Evolutionary conservation across 805 yeast genomes (phyloP), one percentile per base, ranked within the genome.

Genomic region (Schwanniomyces occidentalis): DNA sequence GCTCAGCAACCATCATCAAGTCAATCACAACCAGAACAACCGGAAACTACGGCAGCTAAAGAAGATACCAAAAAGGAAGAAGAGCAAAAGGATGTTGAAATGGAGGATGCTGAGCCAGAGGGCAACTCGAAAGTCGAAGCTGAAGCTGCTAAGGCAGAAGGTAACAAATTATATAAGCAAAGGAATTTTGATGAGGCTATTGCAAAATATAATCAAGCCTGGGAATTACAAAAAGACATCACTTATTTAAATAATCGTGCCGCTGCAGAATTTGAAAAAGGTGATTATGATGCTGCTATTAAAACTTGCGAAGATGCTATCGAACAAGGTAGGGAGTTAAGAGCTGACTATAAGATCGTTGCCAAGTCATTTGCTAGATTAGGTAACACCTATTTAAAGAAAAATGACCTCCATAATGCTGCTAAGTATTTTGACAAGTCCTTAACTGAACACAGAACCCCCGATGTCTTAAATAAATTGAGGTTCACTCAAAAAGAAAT

Each of bases 241-340:
- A 91, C 98, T 1, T 93, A 85, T 59, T 74, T 93, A 59, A 93
- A 95, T 72, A 93, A 93, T 73, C 80, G 95, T 54, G 93, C 99
- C 24, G 98, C 99, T 38, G 99, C 99, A 21, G 96, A 93, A 65
- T 93, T 65, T 56, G 99, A 93, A 68, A 88, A 90, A 62, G 96
- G 93, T 43, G 96, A 89, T 54, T 85, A 76, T 53, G 96, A 89
- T 38, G 65, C 81, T 8, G 90, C 96, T 25, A 85, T 93, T 46
- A 65, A 73, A 40, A 87, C 97, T 4, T 83, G 96, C 61, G 68
- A 77, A 49, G 64, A 65, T 32, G 98, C 99, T 16, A 76, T 91
- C 44, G 96, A 87, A 26, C 80, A 85, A 59, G 96, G 96, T 46
- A 79, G 96, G 68, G 91, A 83, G 49, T 52, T 75, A 60, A 85